Base-by-base conservation (phyloP, 1,139 yeast species). In the Taphrina confusa region DNA sequence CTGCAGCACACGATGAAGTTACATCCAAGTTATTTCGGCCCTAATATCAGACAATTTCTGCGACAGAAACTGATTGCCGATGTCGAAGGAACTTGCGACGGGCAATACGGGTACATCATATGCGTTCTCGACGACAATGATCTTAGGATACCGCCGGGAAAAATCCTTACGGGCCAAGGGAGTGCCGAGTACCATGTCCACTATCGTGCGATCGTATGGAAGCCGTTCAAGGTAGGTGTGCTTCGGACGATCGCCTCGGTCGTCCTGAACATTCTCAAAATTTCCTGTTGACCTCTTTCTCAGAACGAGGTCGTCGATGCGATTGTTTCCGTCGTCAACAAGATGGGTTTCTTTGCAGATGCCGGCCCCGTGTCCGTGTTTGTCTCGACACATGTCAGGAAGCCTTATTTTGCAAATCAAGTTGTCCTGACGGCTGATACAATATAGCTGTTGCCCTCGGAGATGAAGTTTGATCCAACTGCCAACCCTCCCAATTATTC, bases 401-500 rank as follows among this genome's bases (percentile, higher is more conserved):
- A 27, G 9, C 6, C 49, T 40, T n/a, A n/a, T n/a, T 23, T 23
- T 30, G 22, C n/a, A 34, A 18, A 23, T 23, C 18, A 23, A 25
- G 11, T 14, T n/a, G 47, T 25, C 20, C 14, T 40, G 45, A 14
- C 20, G 28, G 37, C 27, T 39, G 36, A 18, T 25, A 11, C 11
- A 31, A 30, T 58, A 12, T 60, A 72, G 74, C 80, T 91, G 72
- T 90, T 92, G 69, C 97, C 98, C 9, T 83, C 90, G 36, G 97
- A 91, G 72, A 86, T 94, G 91, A 81, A 84, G 63, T 92, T 86
- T 73, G 92, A 91, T 69, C 96, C 98, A 2, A 86, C 95, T 16
- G 94, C 97, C 23, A 91, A 92, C 68, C 98, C 98, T 12, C 98
- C 98, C 6, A 96, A 97, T n/a, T 94, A 90, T 72, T 94, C 87